phyloP scores from a whole-genome alignment of 1,284 basidiomycete species.

The Stygiomarasmius scandens region DNA sequence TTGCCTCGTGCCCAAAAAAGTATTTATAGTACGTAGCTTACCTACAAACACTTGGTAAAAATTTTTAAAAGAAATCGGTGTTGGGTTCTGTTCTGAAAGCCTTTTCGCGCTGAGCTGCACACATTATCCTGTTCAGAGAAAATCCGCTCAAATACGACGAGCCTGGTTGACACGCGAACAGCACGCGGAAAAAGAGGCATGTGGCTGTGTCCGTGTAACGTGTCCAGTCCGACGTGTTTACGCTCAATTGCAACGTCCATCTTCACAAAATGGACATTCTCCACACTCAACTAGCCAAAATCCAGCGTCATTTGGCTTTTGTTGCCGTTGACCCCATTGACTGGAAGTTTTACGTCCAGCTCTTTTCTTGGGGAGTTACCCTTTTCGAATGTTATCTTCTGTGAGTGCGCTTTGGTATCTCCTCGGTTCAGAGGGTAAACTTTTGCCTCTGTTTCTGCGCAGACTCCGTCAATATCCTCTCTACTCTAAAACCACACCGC shows the following conservation, averaged over 20 bases:
- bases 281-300: slow-evolving; percentile 51
- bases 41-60: too few relatives aligned
- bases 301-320: slow-evolving; percentile 61
- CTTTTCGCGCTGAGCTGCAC: too few relatives aligned
- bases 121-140: too few relatives aligned
- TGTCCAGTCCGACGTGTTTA: not conserved
- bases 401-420: slow-evolving; percentile 51
- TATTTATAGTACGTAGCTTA: too few relatives aligned
- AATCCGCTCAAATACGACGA: too few relatives aligned
- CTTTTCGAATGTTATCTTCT: slow-evolving; percentile 83
- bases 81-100: too few relatives aligned
- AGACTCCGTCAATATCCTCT: slow-evolving; percentile 85
- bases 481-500: slow-evolving; percentile 80
- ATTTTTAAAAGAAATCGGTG: too few relatives aligned
- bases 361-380: slow-evolving; percentile 78
- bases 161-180: too few relatives aligned
- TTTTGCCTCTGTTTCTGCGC: not conserved
- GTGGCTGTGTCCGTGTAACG: not conserved
- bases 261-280: slow-evolving; percentile 57
- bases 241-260: not conserved
- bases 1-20: too few relatives aligned
- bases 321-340: slow-evolving; percentile 61
- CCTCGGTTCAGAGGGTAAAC: not conserved
- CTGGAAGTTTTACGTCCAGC: slow-evolving; percentile 75
- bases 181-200: not conserved